Percentiles rank a stretch among this genome's conserved stretches.
phyloP scores from a whole-genome alignment of 2,329 filamentous ascomycete genomes.

The Trichoderma brevicompactum region DNA sequence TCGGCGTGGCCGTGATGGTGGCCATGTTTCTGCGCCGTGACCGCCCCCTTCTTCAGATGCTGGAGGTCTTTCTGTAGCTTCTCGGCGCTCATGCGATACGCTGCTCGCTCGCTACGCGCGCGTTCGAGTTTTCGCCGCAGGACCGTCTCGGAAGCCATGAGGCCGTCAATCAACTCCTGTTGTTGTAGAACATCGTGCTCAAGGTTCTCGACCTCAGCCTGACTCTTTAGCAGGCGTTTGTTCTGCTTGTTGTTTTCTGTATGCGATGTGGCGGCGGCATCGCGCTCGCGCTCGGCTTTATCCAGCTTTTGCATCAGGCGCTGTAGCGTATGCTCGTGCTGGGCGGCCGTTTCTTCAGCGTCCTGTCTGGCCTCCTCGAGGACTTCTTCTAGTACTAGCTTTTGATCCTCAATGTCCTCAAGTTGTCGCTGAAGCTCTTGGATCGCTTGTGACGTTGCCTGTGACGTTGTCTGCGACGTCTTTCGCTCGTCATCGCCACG shows the following conservation, averaged over 20 bases:
- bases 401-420: conserved; percentile 62
- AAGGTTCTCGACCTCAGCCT: conserved; percentile 69
- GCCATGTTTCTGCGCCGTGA: conserved; percentile 32
- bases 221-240: conserved; percentile 64
- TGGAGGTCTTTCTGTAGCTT: conserved; percentile 58
- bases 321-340: conserved; percentile 50
- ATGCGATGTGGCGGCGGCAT: conserved; percentile 40
- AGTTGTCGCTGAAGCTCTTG: conserved; percentile 60
- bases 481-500: conserved; percentile 53
- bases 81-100: conserved; percentile 58
- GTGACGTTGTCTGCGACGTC: conserved; percentile 46
- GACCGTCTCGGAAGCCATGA: conserved; percentile 60
- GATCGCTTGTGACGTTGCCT: conserved; percentile 45
- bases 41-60: conserved; percentile 45
- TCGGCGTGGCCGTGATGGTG: conserved; percentile 38
- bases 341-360: conserved; percentile 51
- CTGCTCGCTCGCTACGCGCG: conserved; percentile 66
- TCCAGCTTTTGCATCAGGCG: conserved; percentile 56
- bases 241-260: conserved; percentile 57
- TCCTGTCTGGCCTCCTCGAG: conserved; percentile 59
- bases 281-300: conserved; percentile 55
- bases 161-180: conserved; percentile 64
- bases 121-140: conserved; percentile 71
- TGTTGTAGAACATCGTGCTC: conserved; percentile 73
- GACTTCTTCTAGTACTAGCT: conserved; percentile 61